Base-by-base conservation (phyloP, 1,284 basidiomycete species). In the Ceratobasidium sp. region DNA sequence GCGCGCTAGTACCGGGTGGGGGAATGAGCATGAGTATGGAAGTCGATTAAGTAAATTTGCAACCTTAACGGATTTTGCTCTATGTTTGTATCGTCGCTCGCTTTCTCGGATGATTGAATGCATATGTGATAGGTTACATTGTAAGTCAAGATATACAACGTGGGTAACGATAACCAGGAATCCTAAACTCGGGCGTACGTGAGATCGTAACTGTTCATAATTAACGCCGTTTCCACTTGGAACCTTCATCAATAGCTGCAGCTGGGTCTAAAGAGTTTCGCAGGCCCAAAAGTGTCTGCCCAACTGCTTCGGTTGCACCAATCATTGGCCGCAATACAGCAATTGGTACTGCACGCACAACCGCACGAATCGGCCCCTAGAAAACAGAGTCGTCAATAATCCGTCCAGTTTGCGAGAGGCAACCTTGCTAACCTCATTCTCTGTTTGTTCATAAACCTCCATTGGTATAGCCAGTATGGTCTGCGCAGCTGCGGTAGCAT, bases 401-500 rank as follows among this genome's bases (percentile, higher is more conserved):
- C 13, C 38, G 15, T 56, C 28, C 57, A 54, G 9, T 28, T 9
- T 13, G 59, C 46, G 33, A 50, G 38, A 75, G 52, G 26, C 59
- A 38, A 38, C 65, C 4, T 2, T 62, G 86, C 89, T 83, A 81
- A 94, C 96, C 88, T 96, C 94, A 73, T 92, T 93, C 20, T 94
- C 94, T 15, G 94, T 93, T 78, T 93, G 89, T 84, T 99, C 97
- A 82, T 99, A 98, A 20, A 98, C 96, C 84, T 99, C 98, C 96
- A 99, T 99, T 0, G 97, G 97, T 0, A 99, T 96, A 0, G 98
- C 97, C 42, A 99, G 89, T 80, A 99, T 99, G 0, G 98, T 99
- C 86, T 99, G 97, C 15, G 97, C 98, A 3, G 97, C 97, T 44
- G 94, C 94, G 80, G 93, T 94, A 77, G 99, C 84, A 84, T 98